These are phyloP conservation scores for Microcyclosporella mali DNA, from an alignment of 2,329 filamentous ascomycete genomes.

Conservation along the genomic window DNA sequence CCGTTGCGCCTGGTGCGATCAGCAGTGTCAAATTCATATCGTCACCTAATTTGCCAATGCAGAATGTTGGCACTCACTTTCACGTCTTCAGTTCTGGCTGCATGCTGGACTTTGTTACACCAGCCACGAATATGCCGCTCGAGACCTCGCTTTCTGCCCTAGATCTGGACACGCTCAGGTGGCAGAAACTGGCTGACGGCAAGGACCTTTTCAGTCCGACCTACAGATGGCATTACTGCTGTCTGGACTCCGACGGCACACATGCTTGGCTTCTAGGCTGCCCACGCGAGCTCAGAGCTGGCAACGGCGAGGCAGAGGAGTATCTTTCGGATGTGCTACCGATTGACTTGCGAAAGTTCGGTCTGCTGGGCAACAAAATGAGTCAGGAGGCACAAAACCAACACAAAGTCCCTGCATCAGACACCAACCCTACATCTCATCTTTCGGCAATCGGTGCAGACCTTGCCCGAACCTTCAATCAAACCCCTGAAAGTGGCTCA, in stretches of 20 bases:
- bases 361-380: conserved; percentile 72
- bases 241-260: conserved; percentile 88
- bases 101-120: conserved; percentile 88
- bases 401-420: conserved; percentile 46
- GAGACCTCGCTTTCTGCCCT: conserved; percentile 88
- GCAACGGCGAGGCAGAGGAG: conserved; percentile 70
- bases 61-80: conserved; percentile 88
- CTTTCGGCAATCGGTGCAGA: conserved; percentile 71
- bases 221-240: conserved; percentile 98
- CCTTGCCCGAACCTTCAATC: conserved; percentile 79
- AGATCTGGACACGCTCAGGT: conserved; percentile 78
- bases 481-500: conserved; percentile 74
- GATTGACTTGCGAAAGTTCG: conserved; percentile 86
- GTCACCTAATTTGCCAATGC: conserved; percentile 76
- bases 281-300: conserved; percentile 65
- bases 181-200: conserved; percentile 92
- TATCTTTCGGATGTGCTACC: conserved; percentile 92
- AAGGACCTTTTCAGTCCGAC: conserved; percentile 84
- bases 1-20: conserved; percentile 72
- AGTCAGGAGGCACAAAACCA: conserved; percentile 33
- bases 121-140: conserved; percentile 76
- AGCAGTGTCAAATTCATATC: conserved; percentile 86
- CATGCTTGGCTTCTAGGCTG: conserved; percentile 97
- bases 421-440: conserved; percentile 47
- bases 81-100: conserved; percentile 91